Conservation (phyloP, 768 basidiomycete species). For the Suillus subluteus region DNA sequence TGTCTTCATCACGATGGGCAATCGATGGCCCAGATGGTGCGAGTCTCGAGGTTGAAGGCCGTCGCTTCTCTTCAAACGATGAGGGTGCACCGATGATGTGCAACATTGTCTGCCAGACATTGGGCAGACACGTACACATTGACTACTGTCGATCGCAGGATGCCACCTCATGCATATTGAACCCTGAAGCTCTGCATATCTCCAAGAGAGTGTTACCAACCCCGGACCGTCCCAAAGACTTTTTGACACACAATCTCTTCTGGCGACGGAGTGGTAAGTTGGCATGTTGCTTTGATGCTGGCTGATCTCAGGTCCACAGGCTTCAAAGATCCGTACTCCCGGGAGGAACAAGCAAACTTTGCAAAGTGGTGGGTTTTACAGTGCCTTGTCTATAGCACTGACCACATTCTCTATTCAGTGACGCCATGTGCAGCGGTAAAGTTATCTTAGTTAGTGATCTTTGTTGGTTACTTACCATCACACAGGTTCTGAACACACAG, state of each 20-base stretch:
- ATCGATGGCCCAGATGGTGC: conserved; percentile 56
- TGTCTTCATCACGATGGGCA: conserved; percentile 61
- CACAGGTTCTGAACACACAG: conserved; percentile 54
- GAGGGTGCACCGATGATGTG: conserved; percentile 70
- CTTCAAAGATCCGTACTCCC: conserved; percentile 66
- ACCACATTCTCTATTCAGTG: conserved; percentile 33
- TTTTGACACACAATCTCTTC: conserved; percentile 54
- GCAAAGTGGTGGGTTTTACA: conserved; percentile 48
- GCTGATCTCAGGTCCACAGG: conserved; percentile 34
- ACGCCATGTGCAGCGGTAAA: conserved; percentile 54
- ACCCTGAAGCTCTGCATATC: conserved; percentile 51
- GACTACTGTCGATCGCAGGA: conserved; percentile 54
- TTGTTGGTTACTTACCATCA: neutral
- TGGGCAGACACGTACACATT: conserved; percentile 62
- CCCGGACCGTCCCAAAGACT: conserved; percentile 53
- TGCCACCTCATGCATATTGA: conserved; percentile 39
- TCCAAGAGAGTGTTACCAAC: conserved; percentile 44
- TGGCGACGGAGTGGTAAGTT: conserved; percentile 59
- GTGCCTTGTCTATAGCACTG: neutral
- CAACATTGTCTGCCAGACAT: conserved; percentile 53
- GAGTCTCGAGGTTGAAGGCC: conserved; percentile 55
- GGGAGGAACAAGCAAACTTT: conserved; percentile 56
- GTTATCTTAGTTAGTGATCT: neutral
- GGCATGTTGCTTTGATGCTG: neutral
- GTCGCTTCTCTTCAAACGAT: conserved; percentile 54